Conservation (phyloP, 140 eudicot genomes). For the Senecio squalidus region DNA sequence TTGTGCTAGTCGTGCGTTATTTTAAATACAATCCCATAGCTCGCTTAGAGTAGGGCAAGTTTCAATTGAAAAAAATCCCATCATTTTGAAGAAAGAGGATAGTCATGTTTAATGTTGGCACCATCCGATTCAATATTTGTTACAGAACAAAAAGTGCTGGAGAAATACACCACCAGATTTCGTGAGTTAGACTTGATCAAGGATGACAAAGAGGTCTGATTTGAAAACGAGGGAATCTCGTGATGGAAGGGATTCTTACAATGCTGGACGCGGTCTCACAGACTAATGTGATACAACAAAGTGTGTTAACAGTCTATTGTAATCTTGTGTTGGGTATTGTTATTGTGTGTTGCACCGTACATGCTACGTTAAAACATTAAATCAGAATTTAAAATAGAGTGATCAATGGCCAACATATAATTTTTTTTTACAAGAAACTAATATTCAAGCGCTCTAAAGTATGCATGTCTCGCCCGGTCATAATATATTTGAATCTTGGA, state of each 20-base stretch:
- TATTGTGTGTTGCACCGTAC: not conserved
- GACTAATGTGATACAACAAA: not conserved
- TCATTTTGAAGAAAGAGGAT: no score
- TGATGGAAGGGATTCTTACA: no score
- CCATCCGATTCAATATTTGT: no score
- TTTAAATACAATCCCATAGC: not conserved
- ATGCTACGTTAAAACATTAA: not conserved
- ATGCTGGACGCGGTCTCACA: no score
- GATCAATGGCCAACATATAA: not conserved
- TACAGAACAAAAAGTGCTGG: no score
- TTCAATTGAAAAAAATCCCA: no score
- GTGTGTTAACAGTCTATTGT: not conserved
- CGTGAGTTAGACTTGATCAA: no score
- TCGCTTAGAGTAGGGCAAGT: no score
- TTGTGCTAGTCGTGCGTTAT: not conserved
- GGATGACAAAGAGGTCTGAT: no score
- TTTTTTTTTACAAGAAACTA: not conserved
- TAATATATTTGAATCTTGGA: not conserved
- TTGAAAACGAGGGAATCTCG: no score
- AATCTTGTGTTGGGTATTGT: not conserved
- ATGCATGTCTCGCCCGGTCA: not conserved
- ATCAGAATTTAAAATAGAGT: not conserved
- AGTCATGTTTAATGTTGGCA: no score
- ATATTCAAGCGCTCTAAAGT: not conserved
- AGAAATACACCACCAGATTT: no score